Conservation (phyloP, 2,329 filamentous ascomycete genomes). For the Sporothrix globosa region DNA sequence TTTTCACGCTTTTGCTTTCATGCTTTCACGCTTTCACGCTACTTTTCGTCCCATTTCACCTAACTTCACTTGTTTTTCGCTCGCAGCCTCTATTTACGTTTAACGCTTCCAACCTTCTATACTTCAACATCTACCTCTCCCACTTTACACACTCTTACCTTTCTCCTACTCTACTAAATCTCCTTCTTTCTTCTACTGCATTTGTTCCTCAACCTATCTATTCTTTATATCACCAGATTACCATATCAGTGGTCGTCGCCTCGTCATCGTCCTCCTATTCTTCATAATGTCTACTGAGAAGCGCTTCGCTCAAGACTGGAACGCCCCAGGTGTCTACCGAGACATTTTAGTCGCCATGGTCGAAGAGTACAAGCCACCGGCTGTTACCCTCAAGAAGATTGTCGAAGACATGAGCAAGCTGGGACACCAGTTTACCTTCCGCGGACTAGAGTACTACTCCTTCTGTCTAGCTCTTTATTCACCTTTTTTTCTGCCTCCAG, state of each 20-base stretch:
- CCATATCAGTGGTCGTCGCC: neutral
- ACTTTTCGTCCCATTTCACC: neutral
- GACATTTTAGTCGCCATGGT: constrained; percentile 51
- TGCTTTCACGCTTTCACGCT: neutral
- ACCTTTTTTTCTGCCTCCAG: neutral
- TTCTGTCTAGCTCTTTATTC: neutral
- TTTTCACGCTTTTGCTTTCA: neutral
- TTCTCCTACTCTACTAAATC: neutral
- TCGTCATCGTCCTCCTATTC: neutral
- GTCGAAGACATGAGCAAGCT: constrained; percentile 37
- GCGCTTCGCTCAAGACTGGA: constrained; percentile 45
- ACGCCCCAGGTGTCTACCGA: constrained; percentile 46
- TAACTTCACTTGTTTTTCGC: neutral
- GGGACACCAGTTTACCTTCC: constrained; percentile 39
- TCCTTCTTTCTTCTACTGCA: neutral
- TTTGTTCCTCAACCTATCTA: neutral
- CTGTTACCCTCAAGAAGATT: constrained; percentile 41
- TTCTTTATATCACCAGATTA: neutral
- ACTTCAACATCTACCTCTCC: neutral
- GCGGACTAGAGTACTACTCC: constrained; percentile 32
- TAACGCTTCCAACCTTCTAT: neutral
- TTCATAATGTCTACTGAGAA: constrained; percentile 3
- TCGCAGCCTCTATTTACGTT: neutral
- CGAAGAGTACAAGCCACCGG: constrained; percentile 44
- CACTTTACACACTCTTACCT: neutral